Evolutionary conservation across 805 yeast genomes (phyloP).

Genomic region (Saccharomycopsis oosterbeekiorum): DNA sequence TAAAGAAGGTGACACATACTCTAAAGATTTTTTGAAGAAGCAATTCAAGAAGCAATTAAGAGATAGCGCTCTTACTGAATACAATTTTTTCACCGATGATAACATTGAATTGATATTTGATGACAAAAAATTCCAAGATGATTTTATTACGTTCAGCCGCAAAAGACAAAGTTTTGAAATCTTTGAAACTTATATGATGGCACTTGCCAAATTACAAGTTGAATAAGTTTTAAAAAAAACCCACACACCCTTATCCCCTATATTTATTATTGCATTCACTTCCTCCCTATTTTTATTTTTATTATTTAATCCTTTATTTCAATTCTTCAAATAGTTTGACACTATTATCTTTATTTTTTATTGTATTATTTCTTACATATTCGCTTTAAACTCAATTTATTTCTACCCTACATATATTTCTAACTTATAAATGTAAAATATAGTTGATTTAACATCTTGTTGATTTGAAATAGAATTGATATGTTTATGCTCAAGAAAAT

Average conservation of each 20-base stretch:
- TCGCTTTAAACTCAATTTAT: neutral
- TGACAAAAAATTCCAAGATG: conserved; percentile 16
- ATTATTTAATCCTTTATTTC: neutral
- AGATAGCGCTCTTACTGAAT: conserved; percentile 14
- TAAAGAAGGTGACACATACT: conserved; percentile 1
- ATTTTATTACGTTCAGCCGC: conserved; percentile 11
- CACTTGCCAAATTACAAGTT: conserved; percentile 14
- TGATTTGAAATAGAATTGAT: too few relatives aligned
- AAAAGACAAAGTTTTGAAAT: conserved; percentile 18
- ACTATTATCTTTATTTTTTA: neutral
- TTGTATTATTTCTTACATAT: neutral
- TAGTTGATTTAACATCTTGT: too few relatives aligned
- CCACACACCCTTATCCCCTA: neutral
- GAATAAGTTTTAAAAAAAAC: neutral
- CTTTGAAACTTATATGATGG: conserved; percentile 19
- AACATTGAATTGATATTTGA: conserved; percentile 16
- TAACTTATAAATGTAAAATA: neutral
- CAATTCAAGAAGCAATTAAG: conserved; percentile 11
- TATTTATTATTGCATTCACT: neutral
- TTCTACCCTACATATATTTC: neutral
- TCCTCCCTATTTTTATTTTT: neutral
- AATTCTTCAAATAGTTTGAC: neutral
- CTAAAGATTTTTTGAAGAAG: conserved; percentile 7
- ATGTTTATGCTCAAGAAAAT: neutral
- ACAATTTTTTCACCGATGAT: conserved; percentile 14